phyloP scores from a whole-genome alignment of 441 rosid genomes.

The Brassica balearica region DNA sequence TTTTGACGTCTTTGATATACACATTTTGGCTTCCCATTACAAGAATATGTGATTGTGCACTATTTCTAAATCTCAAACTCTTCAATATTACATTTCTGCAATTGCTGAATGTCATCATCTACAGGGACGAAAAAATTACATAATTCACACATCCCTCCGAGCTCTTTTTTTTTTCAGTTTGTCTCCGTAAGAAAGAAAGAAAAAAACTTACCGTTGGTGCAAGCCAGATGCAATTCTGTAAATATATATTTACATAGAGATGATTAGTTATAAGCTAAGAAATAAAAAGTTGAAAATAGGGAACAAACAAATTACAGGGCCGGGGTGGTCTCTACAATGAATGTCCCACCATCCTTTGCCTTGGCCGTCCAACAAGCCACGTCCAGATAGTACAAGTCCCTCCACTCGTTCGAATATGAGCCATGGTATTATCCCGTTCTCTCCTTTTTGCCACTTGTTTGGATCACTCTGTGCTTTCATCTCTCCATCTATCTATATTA shows the following conservation, averaged over 20 bases:
- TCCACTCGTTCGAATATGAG: slow-evolving; percentile 42
- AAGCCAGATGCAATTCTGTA: slow-evolving; percentile 48
- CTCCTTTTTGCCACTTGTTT: slow-evolving; percentile 34
- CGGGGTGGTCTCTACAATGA: slow-evolving; percentile 52
- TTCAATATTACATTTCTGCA: slow-evolving; percentile 37
- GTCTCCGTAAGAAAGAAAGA: background rate
- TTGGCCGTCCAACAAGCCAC: slow-evolving; percentile 54
- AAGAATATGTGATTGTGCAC: slow-evolving; percentile 54
- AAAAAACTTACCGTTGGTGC: slow-evolving; percentile 54
- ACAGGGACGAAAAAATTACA: background rate
- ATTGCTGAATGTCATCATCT: slow-evolving; percentile 48
- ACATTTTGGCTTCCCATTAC: slow-evolving; percentile 43
- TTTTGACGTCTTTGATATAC: slow-evolving; percentile 29
- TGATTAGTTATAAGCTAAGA: slow-evolving; percentile 1
- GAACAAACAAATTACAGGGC: slow-evolving; percentile 31
- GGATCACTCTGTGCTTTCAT: slow-evolving; percentile 45
- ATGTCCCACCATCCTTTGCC: slow-evolving; percentile 60
- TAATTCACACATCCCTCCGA: background rate
- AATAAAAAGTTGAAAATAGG: background rate
- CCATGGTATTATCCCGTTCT: slow-evolving; percentile 40
- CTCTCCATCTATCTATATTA: slow-evolving; percentile 43
- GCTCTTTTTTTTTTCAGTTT: background rate
- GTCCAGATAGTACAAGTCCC: slow-evolving; percentile 47
- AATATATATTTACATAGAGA: background rate
- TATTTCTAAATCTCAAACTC: slow-evolving; percentile 45